phyloP scores from a whole-genome alignment of 768 basidiomycete species.

The Phaeotremella skinneri region DNA sequence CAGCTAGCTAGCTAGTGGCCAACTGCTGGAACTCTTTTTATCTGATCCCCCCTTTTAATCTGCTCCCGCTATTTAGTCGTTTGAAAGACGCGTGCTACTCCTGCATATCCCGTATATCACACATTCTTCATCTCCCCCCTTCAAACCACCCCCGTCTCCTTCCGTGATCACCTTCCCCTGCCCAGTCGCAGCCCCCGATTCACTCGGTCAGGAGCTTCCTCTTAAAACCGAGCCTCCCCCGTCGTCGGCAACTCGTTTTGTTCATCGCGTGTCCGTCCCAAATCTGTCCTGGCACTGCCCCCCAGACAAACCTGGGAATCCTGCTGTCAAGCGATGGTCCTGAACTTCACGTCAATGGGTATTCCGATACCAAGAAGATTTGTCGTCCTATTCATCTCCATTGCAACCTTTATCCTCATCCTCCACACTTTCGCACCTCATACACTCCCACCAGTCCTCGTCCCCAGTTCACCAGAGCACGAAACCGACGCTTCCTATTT shows the following conservation, averaged over 20 bases:
- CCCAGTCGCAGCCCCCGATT: too few relatives aligned
- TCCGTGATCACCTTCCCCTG: not conserved
- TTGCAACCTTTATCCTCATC: constrained; percentile 38
- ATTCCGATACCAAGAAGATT: constrained; percentile 44
- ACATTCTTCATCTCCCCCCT: too few relatives aligned
- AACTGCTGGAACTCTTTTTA: not conserved
- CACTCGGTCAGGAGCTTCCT: constrained; percentile 5
- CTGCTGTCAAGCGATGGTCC: constrained; percentile 16
- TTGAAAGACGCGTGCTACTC: not conserved
- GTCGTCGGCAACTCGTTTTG: constrained; percentile 1
- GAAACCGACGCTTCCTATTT: constrained; percentile 38
- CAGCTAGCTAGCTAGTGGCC: too few relatives aligned
- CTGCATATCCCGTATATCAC: too few relatives aligned
- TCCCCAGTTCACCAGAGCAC: constrained; percentile 31
- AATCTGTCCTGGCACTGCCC: not conserved
- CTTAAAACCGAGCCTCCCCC: constrained; percentile 13
- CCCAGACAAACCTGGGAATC: not conserved
- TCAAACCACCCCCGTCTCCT: constrained; percentile 1
- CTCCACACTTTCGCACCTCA: constrained; percentile 42
- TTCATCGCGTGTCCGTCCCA: not conserved
- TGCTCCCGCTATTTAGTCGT: not conserved
- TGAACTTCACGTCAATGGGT: constrained; percentile 24
- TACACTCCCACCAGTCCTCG: constrained; percentile 31
- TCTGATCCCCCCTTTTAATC: not conserved
- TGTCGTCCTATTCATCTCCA: constrained; percentile 35